Conservation (phyloP, 139 green algal genomes). For the Limnomonas spitsbergensis region DNA sequence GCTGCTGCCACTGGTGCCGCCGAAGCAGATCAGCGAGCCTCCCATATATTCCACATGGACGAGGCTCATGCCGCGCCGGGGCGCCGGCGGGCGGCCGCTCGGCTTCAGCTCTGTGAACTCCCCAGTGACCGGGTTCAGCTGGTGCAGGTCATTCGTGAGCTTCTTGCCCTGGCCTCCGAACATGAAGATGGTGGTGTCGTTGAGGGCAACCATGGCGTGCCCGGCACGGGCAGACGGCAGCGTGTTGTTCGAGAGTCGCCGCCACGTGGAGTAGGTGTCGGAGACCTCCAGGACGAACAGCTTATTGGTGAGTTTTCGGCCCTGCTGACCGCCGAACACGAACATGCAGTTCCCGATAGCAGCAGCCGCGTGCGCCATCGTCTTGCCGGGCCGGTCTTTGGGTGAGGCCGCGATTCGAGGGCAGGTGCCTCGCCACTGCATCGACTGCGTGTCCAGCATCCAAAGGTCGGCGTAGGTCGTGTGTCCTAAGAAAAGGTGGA, state of each 20-base stretch:
- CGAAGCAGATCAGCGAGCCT: slow-evolving; percentile 45
- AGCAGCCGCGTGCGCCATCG: not conserved
- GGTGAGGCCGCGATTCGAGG: not conserved
- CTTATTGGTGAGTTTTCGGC: slow-evolving; percentile 40
- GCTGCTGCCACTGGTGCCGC: slow-evolving; percentile 30
- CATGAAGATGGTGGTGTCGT: slow-evolving; percentile 31
- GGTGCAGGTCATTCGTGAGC: slow-evolving; percentile 47
- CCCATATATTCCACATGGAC: slow-evolving; percentile 45
- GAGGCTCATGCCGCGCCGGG: slow-evolving; percentile 41
- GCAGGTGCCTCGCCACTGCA: not conserved
- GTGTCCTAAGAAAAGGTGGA: not conserved
- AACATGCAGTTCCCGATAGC: not conserved
- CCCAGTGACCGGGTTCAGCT: slow-evolving; percentile 24
- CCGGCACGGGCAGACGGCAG: slow-evolving; percentile 23
- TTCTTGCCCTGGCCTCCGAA: slow-evolving; percentile 56
- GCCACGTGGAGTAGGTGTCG: slow-evolving; percentile 24
- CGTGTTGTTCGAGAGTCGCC: not conserved
- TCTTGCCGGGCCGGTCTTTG: slow-evolving; percentile 6
- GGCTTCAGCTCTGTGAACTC: slow-evolving; percentile 19
- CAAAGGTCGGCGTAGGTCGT: not conserved
- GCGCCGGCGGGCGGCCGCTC: slow-evolving; percentile 14
- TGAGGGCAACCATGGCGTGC: slow-evolving; percentile 29
- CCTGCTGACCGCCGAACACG: slow-evolving; percentile 11
- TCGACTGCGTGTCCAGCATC: slow-evolving; percentile 1
- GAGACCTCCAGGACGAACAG: slow-evolving; percentile 43